phyloP scores from a whole-genome alignment of 495 filamentous ascomycete genomes.

The Aspergillus nidulans region DNA sequence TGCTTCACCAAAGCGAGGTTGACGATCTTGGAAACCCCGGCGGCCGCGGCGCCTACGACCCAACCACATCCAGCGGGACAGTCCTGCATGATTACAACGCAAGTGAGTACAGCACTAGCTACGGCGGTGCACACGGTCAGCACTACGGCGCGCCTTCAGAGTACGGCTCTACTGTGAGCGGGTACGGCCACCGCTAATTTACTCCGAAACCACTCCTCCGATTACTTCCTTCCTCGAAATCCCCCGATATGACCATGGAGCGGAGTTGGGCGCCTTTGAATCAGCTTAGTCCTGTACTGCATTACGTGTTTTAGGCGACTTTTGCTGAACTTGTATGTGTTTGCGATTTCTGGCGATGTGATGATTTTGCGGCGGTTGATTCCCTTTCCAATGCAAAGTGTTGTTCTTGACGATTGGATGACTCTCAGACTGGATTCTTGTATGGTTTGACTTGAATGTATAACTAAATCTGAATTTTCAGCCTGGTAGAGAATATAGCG shows the following conservation, averaged over 20 bases:
- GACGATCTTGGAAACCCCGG: slow-evolving; percentile 38
- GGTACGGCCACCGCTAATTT: slow-evolving; percentile 25
- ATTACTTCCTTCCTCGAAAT: slow-evolving; percentile 19
- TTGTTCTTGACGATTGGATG: slow-evolving; percentile 3
- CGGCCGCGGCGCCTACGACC: slow-evolving; percentile 38
- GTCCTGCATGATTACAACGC: slow-evolving; percentile 39
- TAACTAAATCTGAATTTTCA: slow-evolving; percentile 3
- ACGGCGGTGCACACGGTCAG: slow-evolving; percentile 43
- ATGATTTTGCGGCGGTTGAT: neutral
- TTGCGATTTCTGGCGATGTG: slow-evolving; percentile 1
- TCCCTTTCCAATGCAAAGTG: neutral
- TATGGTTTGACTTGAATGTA: slow-evolving; percentile 10
- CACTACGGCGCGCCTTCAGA: slow-evolving; percentile 31
- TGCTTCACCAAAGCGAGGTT: slow-evolving; percentile 43
- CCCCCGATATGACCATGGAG: slow-evolving; percentile 33
- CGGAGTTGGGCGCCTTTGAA: slow-evolving; percentile 36
- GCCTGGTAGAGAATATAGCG: neutral
- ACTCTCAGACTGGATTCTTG: slow-evolving; percentile 10
- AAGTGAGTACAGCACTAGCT: slow-evolving; percentile 27
- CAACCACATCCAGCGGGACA: slow-evolving; percentile 30
- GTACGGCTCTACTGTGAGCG: slow-evolving; percentile 19
- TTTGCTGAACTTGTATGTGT: neutral
- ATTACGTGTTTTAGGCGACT: slow-evolving; percentile 14
- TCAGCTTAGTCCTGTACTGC: slow-evolving; percentile 14
- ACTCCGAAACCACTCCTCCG: neutral